Evolutionary conservation across 2,329 filamentous ascomycete species (phyloP).

Genomic region (Rasamsonia emersonii): DNA sequence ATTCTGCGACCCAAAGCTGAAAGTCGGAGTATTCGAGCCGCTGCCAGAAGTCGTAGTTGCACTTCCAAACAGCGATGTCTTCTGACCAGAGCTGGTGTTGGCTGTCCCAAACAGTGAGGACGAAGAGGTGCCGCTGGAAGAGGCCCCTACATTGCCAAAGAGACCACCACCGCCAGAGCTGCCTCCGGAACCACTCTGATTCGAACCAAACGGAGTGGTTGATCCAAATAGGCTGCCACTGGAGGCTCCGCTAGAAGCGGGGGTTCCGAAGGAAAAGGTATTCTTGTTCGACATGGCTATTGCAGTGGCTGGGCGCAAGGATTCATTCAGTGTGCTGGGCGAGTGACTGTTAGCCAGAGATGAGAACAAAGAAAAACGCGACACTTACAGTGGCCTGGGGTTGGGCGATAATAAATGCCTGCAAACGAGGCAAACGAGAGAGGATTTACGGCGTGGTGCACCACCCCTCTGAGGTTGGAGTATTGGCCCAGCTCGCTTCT

Average conservation of each 20-base stretch:
- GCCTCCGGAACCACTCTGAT: constrained; percentile 19
- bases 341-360: no score
- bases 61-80: constrained; percentile 20
- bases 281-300: constrained; percentile 27
- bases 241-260: constrained; percentile 26
- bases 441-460: no score
- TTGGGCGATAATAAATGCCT: no score
- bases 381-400: no score
- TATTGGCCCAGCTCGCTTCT: no score
- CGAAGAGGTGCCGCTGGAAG: constrained; percentile 22
- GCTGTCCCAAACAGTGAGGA: constrained; percentile 28
- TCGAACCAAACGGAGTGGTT: constrained; percentile 23
- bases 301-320: constrained; percentile 13
- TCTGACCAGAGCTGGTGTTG: constrained; percentile 14
- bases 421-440: no score
- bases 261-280: constrained; percentile 30
- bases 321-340: constrained; percentile 17
- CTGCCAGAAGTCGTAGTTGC: constrained; percentile 10
- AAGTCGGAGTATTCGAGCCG: constrained; percentile 17
- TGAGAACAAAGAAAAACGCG: no score
- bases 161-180: constrained; percentile 22
- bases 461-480: no score
- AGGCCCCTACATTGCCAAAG: constrained; percentile 34
- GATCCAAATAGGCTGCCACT: constrained; percentile 26
- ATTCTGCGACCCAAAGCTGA: constrained; percentile 23